phyloP scores from a whole-genome alignment of 2,329 filamentous ascomycete species.

The Paraconiothyrium brasiliense region DNA sequence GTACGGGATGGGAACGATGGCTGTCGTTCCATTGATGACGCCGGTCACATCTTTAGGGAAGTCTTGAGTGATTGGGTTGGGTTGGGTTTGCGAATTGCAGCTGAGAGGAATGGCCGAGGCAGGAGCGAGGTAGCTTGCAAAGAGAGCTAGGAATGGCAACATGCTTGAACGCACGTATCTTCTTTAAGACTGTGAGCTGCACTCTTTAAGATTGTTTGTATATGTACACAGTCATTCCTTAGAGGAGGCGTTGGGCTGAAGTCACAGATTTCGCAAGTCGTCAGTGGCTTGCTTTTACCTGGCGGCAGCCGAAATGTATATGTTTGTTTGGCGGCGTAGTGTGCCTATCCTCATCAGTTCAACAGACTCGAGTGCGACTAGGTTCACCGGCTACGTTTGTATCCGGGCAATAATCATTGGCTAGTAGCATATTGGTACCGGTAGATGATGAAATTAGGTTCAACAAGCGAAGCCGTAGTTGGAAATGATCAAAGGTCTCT shows the following conservation, averaged over 20 bases:
- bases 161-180: not conserved
- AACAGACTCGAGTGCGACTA: not conserved
- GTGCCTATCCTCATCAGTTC: not conserved
- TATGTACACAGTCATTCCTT: no score
- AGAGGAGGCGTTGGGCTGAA: not conserved
- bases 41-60: slow-evolving; percentile 62
- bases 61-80: slow-evolving; percentile 59
- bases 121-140: not conserved
- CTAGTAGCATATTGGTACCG: not conserved
- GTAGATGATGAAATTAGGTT: not conserved
- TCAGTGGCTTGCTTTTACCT: not conserved
- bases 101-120: slow-evolving; percentile 25
- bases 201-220: no score
- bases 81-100: slow-evolving; percentile 35
- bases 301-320: not conserved
- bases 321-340: not conserved
- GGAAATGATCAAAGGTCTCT: not conserved
- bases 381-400: not conserved
- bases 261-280: not conserved
- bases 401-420: not conserved
- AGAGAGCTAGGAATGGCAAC: not conserved
- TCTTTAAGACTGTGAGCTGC: no score
- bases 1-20: slow-evolving; percentile 62
- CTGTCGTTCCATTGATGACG: slow-evolving; percentile 63
- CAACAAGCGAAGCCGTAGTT: not conserved